phyloP scores from a whole-genome alignment of 2,329 filamentous ascomycete species.

The Penicillium crustosum region DNA sequence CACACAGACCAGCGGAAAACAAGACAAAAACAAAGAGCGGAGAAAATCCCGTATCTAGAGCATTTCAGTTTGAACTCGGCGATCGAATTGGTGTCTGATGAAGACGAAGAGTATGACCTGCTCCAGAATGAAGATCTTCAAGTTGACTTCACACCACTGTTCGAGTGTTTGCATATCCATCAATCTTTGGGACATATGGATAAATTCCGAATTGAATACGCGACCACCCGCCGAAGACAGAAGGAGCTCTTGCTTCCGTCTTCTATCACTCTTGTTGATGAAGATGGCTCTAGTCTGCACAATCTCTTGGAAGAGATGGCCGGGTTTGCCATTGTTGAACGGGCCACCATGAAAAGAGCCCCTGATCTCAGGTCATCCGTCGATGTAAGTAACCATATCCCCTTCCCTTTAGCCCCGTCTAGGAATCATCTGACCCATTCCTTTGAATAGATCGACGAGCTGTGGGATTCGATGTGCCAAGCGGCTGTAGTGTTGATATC shows the following conservation, averaged over 20 bases:
- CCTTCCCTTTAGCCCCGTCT: conserved; percentile 26
- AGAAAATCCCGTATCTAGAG: conserved; percentile 70
- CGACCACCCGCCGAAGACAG: conserved; percentile 83
- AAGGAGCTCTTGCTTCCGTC: conserved; percentile 84
- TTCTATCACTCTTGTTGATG: conserved; percentile 72
- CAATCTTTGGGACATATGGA: conserved; percentile 90
- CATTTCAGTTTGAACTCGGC: conserved; percentile 93
- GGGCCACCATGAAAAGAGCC: conserved; percentile 83
- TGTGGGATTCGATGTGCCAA: conserved; percentile 98
- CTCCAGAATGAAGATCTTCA: conserved; percentile 92
- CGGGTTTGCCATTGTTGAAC: conserved; percentile 95
- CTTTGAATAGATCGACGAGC: conserved; percentile 73
- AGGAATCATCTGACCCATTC: conserved; percentile 13
- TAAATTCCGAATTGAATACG: conserved; percentile 86
- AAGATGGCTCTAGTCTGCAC: conserved; percentile 83
- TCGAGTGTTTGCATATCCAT: conserved; percentile 94
- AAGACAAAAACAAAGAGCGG: conserved; percentile 78
- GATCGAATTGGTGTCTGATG: conserved; percentile 92
- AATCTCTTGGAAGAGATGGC: conserved; percentile 90
- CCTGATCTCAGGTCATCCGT: conserved; percentile 77
- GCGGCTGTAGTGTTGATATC: conserved; percentile 79
- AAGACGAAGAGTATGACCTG: conserved; percentile 92
- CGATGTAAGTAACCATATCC: conserved; percentile 60
- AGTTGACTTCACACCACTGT: conserved; percentile 90
- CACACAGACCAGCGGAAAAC: conserved; percentile 85